phyloP scores from a whole-genome alignment of 2,329 filamentous ascomycete genomes.

The Alternaria sp. region DNA sequence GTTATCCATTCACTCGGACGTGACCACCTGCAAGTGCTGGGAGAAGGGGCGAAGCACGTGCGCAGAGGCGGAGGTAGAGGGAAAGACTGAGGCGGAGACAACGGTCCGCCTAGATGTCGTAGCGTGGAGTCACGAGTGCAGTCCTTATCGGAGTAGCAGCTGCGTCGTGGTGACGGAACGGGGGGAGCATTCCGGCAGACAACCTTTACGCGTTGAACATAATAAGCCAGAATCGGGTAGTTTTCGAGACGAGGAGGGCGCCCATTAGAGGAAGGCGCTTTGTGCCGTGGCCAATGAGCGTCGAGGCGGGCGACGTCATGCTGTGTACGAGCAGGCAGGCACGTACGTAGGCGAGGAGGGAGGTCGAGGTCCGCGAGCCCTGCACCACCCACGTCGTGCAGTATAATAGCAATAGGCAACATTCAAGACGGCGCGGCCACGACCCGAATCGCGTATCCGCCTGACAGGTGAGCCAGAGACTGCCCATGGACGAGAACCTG shows the following conservation, averaged over 20 bases:
- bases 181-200: background rate
- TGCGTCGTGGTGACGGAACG: background rate
- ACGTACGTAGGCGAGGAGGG: background rate
- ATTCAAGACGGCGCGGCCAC: background rate
- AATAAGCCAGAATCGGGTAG: background rate
- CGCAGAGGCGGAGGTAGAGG: background rate
- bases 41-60: background rate
- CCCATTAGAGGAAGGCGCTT: background rate
- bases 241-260: background rate
- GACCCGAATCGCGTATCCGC: background rate
- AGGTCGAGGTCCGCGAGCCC: background rate
- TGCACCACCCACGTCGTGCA: background rate
- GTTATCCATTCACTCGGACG: background rate
- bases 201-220: background rate
- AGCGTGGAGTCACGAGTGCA: background rate
- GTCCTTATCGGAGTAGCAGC: background rate
- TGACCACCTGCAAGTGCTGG: background rate
- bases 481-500: background rate
- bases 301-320: background rate
- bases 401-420: background rate
- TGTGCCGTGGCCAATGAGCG: background rate
- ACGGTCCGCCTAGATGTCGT: background rate
- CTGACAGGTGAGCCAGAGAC: background rate
- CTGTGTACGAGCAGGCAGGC: background rate
- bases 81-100: background rate